phyloP scores from a whole-genome alignment of 148 eudicot genomes.

The Vaccinium corymbosum region DNA sequence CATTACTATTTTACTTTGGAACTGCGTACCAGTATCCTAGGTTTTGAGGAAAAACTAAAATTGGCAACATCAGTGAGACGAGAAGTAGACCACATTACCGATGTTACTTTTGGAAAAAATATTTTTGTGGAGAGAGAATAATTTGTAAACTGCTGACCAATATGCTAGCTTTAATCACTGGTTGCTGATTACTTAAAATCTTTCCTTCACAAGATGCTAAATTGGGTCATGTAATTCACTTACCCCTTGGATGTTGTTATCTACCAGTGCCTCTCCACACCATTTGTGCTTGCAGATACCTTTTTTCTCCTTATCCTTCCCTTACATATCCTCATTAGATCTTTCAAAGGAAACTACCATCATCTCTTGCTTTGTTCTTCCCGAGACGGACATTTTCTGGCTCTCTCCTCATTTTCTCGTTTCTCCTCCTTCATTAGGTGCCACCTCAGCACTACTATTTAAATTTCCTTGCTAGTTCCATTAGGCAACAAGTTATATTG shows the following conservation, averaged over 20 bases:
- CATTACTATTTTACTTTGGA: background rate
- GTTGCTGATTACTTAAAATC: background rate
- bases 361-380: background rate
- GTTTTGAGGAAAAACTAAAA: background rate
- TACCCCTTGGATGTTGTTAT: background rate
- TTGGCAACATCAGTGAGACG: background rate
- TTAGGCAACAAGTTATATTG: background rate
- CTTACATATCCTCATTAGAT: background rate
- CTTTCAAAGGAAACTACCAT: background rate
- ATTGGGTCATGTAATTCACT: background rate
- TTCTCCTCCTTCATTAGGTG: background rate
- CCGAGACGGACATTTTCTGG: background rate
- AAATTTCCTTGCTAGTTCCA: conserved; percentile 4
- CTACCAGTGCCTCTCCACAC: background rate
- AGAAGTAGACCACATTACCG: background rate
- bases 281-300: background rate
- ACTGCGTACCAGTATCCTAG: background rate
- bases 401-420: background rate
- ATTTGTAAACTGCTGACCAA: background rate
- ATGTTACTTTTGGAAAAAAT: background rate
- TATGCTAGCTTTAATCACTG: background rate
- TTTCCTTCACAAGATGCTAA: background rate
- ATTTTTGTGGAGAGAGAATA: background rate
- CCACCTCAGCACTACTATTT: background rate
- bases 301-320: background rate